phyloP scores from a whole-genome alignment of 129 eudicot species.

The Calendula officinalis region DNA sequence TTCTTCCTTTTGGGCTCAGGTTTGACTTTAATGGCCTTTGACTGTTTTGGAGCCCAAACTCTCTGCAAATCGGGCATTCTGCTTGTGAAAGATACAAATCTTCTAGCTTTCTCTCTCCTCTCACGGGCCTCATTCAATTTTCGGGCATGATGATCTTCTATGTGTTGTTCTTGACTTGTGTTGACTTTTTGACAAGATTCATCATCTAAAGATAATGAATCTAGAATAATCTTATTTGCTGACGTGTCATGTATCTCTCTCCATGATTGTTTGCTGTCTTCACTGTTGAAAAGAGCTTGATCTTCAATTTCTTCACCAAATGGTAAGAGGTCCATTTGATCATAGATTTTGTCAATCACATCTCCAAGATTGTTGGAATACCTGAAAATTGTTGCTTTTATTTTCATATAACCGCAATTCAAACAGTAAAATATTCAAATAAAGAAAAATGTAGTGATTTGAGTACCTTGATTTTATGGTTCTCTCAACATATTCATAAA shows the following conservation, averaged over 20 bases:
- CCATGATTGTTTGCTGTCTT: slow-evolving; percentile 88
- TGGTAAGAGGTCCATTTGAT: slow-evolving; percentile 78
- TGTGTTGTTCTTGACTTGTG: slow-evolving; percentile 22
- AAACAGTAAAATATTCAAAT: neutral
- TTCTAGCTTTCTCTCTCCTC: slow-evolving; percentile 71
- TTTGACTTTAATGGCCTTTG: slow-evolving; percentile 40
- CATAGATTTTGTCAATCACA: slow-evolving; percentile 62
- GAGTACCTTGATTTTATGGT: slow-evolving; percentile 72
- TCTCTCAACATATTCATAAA: slow-evolving; percentile 74
- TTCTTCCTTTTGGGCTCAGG: slow-evolving; percentile 57
- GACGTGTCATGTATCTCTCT: slow-evolving; percentile 41
- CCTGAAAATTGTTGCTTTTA: slow-evolving; percentile 41
- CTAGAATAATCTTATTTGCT: slow-evolving; percentile 33
- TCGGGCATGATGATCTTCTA: slow-evolving; percentile 43
- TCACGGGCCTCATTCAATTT: slow-evolving; percentile 69
- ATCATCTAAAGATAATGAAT: slow-evolving; percentile 55
- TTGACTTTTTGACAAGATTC: slow-evolving; percentile 40
- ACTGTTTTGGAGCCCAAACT: slow-evolving; percentile 93
- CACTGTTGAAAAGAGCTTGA: slow-evolving; percentile 66
- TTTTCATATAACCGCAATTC: neutral
- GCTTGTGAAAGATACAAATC: slow-evolving; percentile 67
- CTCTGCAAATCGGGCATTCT: slow-evolving; percentile 76
- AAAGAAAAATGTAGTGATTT: neutral
- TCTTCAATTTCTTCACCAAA: slow-evolving; percentile 77
- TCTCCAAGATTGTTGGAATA: slow-evolving; percentile 57